Base-by-base conservation (phyloP, 2,329 filamentous ascomycete species). In the Macrophomina pseudophaseolina region DNA sequence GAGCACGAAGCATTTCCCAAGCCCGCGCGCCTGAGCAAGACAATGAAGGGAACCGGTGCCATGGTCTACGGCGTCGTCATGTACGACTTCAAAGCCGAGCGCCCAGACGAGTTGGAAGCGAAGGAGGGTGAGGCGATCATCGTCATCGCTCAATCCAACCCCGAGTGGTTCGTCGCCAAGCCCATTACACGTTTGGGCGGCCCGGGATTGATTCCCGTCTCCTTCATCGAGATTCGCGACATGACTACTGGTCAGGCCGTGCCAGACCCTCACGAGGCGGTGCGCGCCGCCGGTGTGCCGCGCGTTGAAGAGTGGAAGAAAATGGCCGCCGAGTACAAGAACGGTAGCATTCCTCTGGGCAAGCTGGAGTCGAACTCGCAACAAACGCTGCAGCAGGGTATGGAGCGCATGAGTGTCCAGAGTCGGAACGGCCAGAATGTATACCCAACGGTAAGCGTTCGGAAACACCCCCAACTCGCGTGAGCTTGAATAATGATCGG, bases 231-330 rank as follows among this genome's bases (percentile, higher is more conserved):
- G 80, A 94, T 99, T 72, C 87, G 93, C 76, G 95, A 98, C 78
- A 97, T 97, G 91, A 88, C 89, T 5, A 93, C 92, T 0, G 93
- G 94, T 60, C 88, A 91, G 71, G 86, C 94, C 0, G 93, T 97
- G 1, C 79, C 86, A 18, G 93, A 98, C 77, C 88, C 94, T 0
- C 85, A 91, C 32, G 94, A 94, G 35, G 94, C 95, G 1, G 92
- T 99, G 66, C 88, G 88, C 72, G 89, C 90, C 72, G 95, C 95
- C 1, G 94, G 94, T 23, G 94, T 99, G 7, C 95, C 95, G 12
- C 91, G 90, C 74, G 95, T 99, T 3, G 95, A 99, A 76, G 95
- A 99, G 74, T 99, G 95, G 95, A 99, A 99, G 84, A 97, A 96
- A 81, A 97, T 97, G 93, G 94, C 95, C 0, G 94, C 94, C 66